These are phyloP conservation scores for Carex littledalei DNA, from an alignment of 176 grass and related monocot species.

Conservation along the genomic window DNA sequence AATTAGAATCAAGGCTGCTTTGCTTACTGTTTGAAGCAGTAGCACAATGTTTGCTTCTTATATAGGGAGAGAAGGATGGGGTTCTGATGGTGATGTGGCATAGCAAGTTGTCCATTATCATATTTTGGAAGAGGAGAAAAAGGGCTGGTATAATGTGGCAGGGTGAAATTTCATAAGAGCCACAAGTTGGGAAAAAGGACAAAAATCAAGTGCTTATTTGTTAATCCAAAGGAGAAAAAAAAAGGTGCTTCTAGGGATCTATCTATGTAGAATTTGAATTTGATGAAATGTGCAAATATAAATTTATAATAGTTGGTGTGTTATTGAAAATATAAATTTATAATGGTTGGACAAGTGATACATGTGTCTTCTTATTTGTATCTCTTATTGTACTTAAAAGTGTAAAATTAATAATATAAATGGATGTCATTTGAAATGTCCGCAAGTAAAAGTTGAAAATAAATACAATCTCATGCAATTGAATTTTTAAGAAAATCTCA, in stretches of 20 bases:
- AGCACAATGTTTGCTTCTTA: constrained; percentile 42
- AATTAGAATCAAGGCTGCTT: background rate
- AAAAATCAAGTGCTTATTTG: constrained; percentile 5
- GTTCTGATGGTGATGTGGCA: constrained; percentile 1
- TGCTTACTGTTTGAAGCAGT: constrained; percentile 31
- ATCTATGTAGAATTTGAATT: background rate
- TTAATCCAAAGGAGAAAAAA: background rate
- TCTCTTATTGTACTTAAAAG: no score
- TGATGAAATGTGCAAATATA: background rate
- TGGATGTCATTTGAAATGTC: no score
- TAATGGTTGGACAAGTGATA: no score
- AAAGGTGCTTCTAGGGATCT: background rate
- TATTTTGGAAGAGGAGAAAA: constrained; percentile 11
- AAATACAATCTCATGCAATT: no score
- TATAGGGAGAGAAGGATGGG: constrained; percentile 38
- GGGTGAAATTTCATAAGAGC: constrained; percentile 31
- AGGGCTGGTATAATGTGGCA: background rate
- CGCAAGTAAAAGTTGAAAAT: no score
- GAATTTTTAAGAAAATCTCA: no score
- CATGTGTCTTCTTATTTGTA: no score
- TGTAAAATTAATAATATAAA: no score
- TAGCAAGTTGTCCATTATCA: constrained; percentile 44
- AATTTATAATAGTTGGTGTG: background rate
- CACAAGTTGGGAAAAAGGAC: constrained; percentile 5
- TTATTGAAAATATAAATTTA: background rate